A percentile compares a stretch with the other conserved stretches of the same genome.
These are phyloP conservation scores for Sporothrix brasiliensis DNA, from an alignment of 2,329 filamentous ascomycete species.

Conservation along the genomic window DNA sequence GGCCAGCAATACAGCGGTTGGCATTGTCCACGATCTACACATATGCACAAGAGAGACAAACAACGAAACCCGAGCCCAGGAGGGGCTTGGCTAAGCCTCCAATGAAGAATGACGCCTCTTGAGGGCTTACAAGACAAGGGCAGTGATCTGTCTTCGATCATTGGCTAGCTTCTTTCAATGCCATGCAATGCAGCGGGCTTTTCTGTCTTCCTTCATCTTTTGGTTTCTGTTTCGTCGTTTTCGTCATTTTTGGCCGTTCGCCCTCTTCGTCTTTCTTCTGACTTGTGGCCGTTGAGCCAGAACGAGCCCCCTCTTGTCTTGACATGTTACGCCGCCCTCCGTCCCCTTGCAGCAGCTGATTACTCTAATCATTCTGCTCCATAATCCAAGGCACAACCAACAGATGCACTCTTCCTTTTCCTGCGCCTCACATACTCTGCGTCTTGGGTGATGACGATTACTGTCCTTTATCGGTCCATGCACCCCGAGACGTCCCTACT, in stretches of 20 bases:
- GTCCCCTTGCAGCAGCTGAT: neutral
- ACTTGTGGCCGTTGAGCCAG: neutral
- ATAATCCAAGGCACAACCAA: no score
- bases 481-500: neutral
- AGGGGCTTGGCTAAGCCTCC: neutral
- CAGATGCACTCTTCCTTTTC: neutral
- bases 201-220: neutral
- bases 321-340: neutral
- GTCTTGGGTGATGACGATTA: no score
- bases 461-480: neutral
- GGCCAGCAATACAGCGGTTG: neutral
- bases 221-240: neutral
- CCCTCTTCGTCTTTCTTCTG: neutral
- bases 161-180: neutral
- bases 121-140: neutral
- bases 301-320: neutral
- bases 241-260: neutral
- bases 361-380: no score
- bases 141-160: neutral
- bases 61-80: neutral
- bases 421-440: neutral
- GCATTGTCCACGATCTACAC: neutral
- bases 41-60: conserved; percentile 12
- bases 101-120: neutral
- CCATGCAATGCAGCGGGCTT: conserved; percentile 2